Evolutionary conservation across 2,329 filamentous ascomycete genomes (phyloP).

Genomic region (Botrytis aclada): DNA sequence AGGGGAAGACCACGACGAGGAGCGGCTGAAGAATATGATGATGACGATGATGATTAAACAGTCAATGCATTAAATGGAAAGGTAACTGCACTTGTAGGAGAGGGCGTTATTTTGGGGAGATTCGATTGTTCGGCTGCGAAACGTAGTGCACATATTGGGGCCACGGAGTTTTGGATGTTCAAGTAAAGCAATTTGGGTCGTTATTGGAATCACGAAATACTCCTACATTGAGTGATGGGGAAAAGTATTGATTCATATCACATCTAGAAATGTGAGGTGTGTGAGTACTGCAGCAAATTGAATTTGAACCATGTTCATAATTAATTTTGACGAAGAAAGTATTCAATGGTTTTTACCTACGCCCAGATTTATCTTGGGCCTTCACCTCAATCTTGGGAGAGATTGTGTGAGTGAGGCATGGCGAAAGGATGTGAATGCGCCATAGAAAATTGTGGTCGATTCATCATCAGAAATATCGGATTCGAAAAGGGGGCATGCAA

Average conservation of each 20-base stretch:
- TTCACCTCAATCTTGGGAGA: not conserved
- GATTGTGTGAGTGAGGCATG: not conserved
- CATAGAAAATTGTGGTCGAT: not conserved
- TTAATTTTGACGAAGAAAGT: not conserved
- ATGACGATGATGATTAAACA: constrained; percentile 7
- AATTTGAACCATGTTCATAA: not conserved
- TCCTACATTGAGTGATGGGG: not conserved
- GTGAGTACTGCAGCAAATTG: no score
- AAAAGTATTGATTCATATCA: not conserved
- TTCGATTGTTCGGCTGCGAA: not conserved
- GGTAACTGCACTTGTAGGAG: not conserved
- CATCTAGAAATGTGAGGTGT: not conserved
- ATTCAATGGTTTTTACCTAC: not conserved
- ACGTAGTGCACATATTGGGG: not conserved
- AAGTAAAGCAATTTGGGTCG: not conserved
- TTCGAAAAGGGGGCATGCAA: not conserved
- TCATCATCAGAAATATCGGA: not conserved
- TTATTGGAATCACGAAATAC: not conserved
- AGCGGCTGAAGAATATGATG: constrained; percentile 8
- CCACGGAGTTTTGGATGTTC: not conserved
- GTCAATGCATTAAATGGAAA: not conserved
- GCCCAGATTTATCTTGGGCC: not conserved
- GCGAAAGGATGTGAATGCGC: no score
- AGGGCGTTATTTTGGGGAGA: not conserved
- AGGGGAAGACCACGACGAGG: constrained; percentile 1